Percentiles rank a stretch among this genome's conserved stretches.
phyloP scores from a whole-genome alignment of 1,284 basidiomycete species.

The Trichosporon sp. region DNA sequence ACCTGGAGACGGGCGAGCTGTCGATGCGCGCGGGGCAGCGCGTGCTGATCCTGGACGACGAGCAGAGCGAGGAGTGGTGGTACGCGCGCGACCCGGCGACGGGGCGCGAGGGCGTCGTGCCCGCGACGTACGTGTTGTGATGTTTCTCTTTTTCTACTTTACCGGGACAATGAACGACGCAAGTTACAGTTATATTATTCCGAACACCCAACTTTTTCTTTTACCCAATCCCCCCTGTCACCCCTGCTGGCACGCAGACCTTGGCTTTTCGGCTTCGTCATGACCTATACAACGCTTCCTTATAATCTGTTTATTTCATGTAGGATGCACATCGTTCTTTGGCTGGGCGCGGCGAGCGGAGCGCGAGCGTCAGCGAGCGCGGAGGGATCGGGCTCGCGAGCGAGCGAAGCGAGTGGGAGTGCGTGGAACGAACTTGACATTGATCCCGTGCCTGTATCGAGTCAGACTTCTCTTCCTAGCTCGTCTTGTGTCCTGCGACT shows the following conservation, averaged over 20 bases:
- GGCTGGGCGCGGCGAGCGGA: not conserved
- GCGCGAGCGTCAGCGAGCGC: not conserved
- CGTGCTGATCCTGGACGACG: conserved; percentile 41
- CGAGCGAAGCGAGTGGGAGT: not conserved
- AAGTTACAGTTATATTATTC: no score
- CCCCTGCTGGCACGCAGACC: not conserved
- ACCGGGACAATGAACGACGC: not conserved
- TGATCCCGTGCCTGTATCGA: no score
- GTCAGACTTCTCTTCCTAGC: no score
- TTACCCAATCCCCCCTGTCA: not conserved
- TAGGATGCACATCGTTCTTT: not conserved
- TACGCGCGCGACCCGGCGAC: conserved; percentile 73
- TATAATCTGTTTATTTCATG: not conserved
- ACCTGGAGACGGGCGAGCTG: conserved; percentile 44
- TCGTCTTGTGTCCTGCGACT: no score
- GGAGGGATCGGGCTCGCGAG: not conserved
- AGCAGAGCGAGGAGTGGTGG: conserved; percentile 69
- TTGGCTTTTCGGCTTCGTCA: not conserved
- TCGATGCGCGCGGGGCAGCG: conserved; percentile 42
- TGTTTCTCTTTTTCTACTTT: not conserved
- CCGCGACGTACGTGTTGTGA: conserved; percentile 64
- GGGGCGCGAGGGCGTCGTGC: conserved; percentile 78
- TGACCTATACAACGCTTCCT: not conserved
- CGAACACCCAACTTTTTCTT: not conserved
- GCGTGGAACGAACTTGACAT: no score